phyloP scores from a whole-genome alignment of 2,329 filamentous ascomycete genomes.

The Botrytis tulipae region DNA sequence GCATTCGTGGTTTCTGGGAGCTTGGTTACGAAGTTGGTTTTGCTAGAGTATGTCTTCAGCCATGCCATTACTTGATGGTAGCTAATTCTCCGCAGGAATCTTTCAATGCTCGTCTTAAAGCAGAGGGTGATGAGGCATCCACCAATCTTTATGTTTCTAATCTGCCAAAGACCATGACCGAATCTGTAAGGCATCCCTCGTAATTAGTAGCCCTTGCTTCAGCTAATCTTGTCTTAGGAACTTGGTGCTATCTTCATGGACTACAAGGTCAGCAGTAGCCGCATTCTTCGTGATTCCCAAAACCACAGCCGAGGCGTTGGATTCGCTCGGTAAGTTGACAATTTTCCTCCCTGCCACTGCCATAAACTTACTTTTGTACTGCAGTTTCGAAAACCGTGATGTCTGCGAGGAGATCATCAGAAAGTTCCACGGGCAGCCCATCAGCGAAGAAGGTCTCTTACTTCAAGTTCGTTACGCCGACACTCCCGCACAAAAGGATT shows the following conservation, averaged over 20 bases:
- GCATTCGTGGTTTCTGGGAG: constrained; percentile 92
- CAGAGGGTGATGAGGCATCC: constrained; percentile 82
- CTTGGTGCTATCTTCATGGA: constrained; percentile 75
- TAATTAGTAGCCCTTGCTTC: constrained; percentile 23
- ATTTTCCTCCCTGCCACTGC: neutral
- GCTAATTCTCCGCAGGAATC: constrained; percentile 66
- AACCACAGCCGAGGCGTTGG: constrained; percentile 95
- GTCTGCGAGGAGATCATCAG: constrained; percentile 87
- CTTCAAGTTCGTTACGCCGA: constrained; percentile 96
- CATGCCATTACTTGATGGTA: constrained; percentile 22
- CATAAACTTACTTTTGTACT: constrained; percentile 25
- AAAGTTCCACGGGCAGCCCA: constrained; percentile 76
- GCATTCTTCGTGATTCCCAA: constrained; percentile 88
- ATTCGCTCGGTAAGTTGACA: constrained; percentile 77
- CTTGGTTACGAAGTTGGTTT: constrained; percentile 97
- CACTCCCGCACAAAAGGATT: constrained; percentile 90
- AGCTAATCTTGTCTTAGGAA: constrained; percentile 51
- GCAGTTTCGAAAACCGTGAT: constrained; percentile 83
- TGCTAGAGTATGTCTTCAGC: constrained; percentile 65
- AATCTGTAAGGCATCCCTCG: constrained; percentile 66
- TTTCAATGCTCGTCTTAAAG: constrained; percentile 97
- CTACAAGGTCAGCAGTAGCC: constrained; percentile 85
- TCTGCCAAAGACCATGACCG: constrained; percentile 85
- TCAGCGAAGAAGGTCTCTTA: constrained; percentile 76
- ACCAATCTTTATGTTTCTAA: constrained; percentile 99